Conservation (phyloP, 75 land plant species). For the Ceratopteris richardii region DNA sequence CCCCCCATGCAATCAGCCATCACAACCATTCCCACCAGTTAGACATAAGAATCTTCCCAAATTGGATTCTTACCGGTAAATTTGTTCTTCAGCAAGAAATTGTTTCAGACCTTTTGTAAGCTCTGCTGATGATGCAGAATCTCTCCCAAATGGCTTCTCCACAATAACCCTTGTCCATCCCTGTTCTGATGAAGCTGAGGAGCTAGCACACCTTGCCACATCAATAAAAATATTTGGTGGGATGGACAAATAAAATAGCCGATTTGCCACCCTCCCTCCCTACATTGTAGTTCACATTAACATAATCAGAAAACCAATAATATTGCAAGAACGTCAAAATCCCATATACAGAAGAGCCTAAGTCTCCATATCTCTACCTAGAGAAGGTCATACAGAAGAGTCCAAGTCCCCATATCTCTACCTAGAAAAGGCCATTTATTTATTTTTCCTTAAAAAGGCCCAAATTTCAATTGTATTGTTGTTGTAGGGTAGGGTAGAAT, state of each 20-base stretch:
- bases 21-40: no score
- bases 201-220: conserved; percentile 87
- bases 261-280: conserved; percentile 76
- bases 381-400: no score
- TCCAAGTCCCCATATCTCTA: no score
- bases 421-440: no score
- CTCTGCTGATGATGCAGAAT: conserved; percentile 93
- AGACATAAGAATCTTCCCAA: no score
- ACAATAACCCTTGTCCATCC: conserved; percentile 98
- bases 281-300: conserved; percentile 8
- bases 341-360: no score
- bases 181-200: conserved; percentile 59
- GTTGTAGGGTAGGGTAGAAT: no score
- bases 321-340: no score
- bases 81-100: conserved; percentile 81
- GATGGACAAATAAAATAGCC: conserved; percentile 82
- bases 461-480: no score
- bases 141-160: conserved; percentile 97
- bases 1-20: not conserved
- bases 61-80: conserved; percentile 51
- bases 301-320: no score
- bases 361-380: no score
- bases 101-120: conserved; percentile 75
- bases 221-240: conserved; percentile 89
- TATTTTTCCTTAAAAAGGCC: no score